phyloP scores from a whole-genome alignment of 73 alveolate species.

The Paramecium tetraurelia region DNA sequence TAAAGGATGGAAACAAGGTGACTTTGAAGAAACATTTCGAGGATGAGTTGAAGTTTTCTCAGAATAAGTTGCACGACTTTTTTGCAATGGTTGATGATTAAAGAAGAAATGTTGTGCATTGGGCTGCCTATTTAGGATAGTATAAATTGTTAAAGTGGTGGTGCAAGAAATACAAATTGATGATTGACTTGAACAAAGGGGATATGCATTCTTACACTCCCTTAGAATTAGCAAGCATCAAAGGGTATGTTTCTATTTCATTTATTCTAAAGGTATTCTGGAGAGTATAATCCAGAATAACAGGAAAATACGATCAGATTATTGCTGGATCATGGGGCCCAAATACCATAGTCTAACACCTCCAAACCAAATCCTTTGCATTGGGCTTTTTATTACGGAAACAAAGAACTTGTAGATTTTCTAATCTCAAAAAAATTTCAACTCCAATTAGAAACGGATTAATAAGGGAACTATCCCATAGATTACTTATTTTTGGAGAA shows the following conservation, averaged over 20 bases:
- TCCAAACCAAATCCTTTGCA: conserved; percentile 36
- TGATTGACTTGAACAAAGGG: background rate
- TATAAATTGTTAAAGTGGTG: conserved; percentile 30
- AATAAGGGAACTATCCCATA: background rate
- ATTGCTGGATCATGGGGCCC: background rate
- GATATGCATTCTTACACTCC: conserved; percentile 41
- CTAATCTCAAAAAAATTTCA: background rate
- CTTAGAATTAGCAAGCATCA: background rate
- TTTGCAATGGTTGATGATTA: conserved; percentile 23
- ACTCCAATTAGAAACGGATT: background rate
- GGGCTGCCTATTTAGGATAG: conserved; percentile 45
- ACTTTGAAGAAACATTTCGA: background rate
- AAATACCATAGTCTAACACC: background rate
- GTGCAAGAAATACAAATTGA: background rate
- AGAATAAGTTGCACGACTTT: background rate
- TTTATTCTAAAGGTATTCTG: conserved; percentile 14
- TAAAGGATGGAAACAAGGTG: conserved; percentile 20
- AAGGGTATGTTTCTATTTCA: background rate
- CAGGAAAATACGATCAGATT: background rate
- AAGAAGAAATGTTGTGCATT: background rate
- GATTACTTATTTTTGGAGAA: conserved; percentile 27
- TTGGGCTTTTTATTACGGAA: conserved; percentile 41
- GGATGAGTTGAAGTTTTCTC: background rate
- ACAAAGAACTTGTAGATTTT: background rate
- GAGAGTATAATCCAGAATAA: background rate